These are phyloP conservation scores for Bolboschoenoplectus hybrid DNA, from an alignment of 202 grass and related monocot species.

Conservation along the genomic window DNA sequence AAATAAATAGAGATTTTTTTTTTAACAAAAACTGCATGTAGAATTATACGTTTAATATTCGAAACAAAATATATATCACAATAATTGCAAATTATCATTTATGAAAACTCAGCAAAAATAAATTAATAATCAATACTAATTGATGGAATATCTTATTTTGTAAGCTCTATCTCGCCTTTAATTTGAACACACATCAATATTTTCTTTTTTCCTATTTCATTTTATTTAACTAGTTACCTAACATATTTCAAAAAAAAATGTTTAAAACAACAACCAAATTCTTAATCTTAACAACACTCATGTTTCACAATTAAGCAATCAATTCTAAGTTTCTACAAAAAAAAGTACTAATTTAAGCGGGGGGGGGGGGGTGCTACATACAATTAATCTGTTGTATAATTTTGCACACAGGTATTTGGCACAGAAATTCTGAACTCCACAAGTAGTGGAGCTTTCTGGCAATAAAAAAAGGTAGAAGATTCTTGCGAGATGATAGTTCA, in stretches of 20 bases:
- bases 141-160: no score
- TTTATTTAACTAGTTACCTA: no score
- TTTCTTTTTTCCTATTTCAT: no score
- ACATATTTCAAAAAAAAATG: no score
- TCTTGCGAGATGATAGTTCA: constrained; percentile 22
- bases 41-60: not conserved
- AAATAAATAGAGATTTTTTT: no score
- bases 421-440: not conserved
- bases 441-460: constrained; percentile 8
- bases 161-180: no score
- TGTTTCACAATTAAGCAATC: no score
- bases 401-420: not conserved
- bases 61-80: not conserved
- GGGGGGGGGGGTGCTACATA: not conserved
- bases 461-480: constrained; percentile 29
- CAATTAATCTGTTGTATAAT: not conserved
- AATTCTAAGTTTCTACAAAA: no score
- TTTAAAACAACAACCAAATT: no score
- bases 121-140: not conserved
- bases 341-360: no score
- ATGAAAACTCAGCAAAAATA: not conserved
- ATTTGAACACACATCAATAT: no score
- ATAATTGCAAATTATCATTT: not conserved
- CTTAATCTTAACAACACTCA: no score
- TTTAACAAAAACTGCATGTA: not conserved